Evolutionary conservation across 306 rosid genomes (phyloP), one percentile per base, ranked within the genome.

Genomic region (Dryas alaskensis): DNA sequence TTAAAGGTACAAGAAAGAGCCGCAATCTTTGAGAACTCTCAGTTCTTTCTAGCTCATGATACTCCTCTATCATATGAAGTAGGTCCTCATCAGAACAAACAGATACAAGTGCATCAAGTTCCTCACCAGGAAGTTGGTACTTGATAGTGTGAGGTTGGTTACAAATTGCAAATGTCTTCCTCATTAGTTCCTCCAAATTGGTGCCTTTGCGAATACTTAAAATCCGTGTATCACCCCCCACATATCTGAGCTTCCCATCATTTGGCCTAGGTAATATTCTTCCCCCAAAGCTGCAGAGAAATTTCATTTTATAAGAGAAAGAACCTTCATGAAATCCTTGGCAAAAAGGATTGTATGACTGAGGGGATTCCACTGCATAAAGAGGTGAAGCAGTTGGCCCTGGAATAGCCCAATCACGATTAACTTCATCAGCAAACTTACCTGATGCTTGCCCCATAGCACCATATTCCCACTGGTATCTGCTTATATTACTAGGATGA

Each of bases 121-220:
- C 99, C 84, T 92, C 99, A 10, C 99, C 93, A 7, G 98, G 99
- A 82, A 90, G 99, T 78, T 95, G 95, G 87, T 95, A 95, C 81
- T 90, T 95, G 78, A 92, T 92, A 0, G 84, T 82, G 79, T 95
- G 98, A 74, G 80, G 70, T 67, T 87, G 90, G 79, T 80, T 85
- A 76, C 89, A 92, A 75, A 87, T 87, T 65, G 86, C 87, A 17
- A 10, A 81, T 67, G 96, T 95, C 88, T 88, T 95, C 72, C 67
- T 78, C 75, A 71, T 82, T 72, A 95, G 88, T 54, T 88, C 90
- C 70, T 86, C 92, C 72, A 78, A 86, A 17, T 78, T 73, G 62
- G 85, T 78, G 81, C 81, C 76, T 79, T 77, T 87, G 48, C 81
- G 68, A 37, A 95, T 78, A 60, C 96, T 92, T 72, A 95, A 73